Percentiles rank a stretch among this genome's conserved stretches.
These are phyloP conservation scores for Lichtheimia ornata DNA, from an alignment of 371 early-diverging fungal species.

Conservation along the genomic window DNA sequence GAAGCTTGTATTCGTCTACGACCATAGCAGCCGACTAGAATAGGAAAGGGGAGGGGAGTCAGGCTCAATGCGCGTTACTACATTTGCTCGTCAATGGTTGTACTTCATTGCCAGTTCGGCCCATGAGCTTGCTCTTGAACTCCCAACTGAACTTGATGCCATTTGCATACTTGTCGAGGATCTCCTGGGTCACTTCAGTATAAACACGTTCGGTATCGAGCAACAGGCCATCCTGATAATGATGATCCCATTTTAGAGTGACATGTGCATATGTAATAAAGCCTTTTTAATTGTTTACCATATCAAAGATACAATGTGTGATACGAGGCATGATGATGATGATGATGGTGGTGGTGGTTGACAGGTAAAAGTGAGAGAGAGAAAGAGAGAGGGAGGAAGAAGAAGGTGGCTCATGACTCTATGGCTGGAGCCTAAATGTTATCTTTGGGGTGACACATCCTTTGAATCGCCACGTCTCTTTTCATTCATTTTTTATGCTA, in stretches of 20 bases:
- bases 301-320: conserved; percentile 85
- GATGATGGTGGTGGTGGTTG: neutral
- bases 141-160: conserved; percentile 79
- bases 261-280: neutral
- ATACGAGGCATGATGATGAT: conserved; percentile 40
- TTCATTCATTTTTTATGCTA: conserved; percentile 2
- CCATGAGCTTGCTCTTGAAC: conserved; percentile 84
- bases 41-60: neutral
- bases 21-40: conserved; percentile 73
- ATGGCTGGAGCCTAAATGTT: too few species aligned
- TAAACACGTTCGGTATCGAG: conserved; percentile 89
- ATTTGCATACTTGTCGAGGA: conserved; percentile 46
- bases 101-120: conserved; percentile 68
- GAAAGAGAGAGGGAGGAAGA: neutral
- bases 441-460: too few species aligned
- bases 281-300: conserved; percentile 52
- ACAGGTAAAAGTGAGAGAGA: neutral
- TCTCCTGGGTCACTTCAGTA: conserved; percentile 76
- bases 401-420: too few species aligned
- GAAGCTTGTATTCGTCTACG: conserved; percentile 60
- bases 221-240: conserved; percentile 40
- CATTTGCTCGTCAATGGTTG: neutral
- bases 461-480: neutral
- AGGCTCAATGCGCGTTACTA: neutral
- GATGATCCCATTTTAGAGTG: neutral